Conservation (phyloP, 768 basidiomycete species). For the Mycena venus region DNA sequence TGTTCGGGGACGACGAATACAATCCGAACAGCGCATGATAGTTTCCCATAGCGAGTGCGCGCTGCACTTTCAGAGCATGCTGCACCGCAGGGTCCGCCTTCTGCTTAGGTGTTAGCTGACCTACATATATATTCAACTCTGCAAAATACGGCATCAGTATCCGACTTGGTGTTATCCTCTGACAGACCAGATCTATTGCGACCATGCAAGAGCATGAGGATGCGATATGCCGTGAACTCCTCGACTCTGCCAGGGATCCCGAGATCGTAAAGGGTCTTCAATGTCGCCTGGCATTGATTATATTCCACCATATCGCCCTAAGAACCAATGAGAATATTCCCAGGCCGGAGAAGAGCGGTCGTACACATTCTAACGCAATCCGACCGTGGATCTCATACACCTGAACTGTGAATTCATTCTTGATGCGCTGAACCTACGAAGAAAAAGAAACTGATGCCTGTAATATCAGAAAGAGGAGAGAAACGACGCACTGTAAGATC, state of each 20-base stretch:
- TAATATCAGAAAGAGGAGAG: constrained; percentile 38
- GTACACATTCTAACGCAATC: constrained; percentile 93
- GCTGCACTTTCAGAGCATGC: constrained; percentile 92
- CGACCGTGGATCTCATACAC: constrained; percentile 99
- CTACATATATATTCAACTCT: constrained; percentile 98
- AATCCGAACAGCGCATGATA: constrained; percentile 93
- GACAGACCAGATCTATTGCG: constrained; percentile 92
- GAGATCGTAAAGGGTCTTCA: constrained; percentile 92
- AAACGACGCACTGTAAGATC: constrained; percentile 89
- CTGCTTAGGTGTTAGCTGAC: constrained; percentile 95
- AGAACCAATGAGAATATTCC: constrained; percentile 2
- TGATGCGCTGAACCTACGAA: constrained; percentile 94
- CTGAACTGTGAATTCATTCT: constrained; percentile 96
- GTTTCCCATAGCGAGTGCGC: constrained; percentile 91
- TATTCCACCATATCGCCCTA: constrained; percentile 99
- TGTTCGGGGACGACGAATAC: constrained; percentile 89
- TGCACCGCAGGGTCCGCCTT: constrained; percentile 83
- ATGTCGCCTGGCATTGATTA: constrained; percentile 95
- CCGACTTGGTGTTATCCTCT: neutral
- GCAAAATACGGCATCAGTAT: constrained; percentile 28
- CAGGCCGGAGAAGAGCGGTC: constrained; percentile 42
- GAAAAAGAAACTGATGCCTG: constrained; percentile 31
- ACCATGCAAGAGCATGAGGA: constrained; percentile 95
- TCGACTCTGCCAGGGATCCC: constrained; percentile 93
- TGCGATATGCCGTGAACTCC: constrained; percentile 97